These are phyloP conservation scores for Polyplosphaeria fusca DNA, from an alignment of 495 filamentous ascomycete genomes.

Conservation along the genomic window DNA sequence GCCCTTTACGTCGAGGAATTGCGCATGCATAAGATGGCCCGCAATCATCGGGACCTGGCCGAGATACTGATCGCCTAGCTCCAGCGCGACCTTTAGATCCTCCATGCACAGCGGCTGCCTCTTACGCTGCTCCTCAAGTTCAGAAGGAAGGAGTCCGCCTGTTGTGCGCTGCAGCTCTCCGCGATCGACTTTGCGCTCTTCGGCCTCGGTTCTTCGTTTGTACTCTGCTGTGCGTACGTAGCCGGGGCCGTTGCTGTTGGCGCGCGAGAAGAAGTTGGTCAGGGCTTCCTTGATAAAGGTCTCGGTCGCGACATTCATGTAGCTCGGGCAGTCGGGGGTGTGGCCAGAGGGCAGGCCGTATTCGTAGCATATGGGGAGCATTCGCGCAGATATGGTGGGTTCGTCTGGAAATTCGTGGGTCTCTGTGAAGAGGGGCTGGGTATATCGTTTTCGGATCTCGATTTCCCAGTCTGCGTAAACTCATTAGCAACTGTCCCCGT, in stretches of 20 bases:
- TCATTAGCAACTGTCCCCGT: background rate
- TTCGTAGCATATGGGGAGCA: conserved; percentile 94
- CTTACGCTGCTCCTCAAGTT: conserved; percentile 65
- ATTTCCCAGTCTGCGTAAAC: conserved; percentile 47
- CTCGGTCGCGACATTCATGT: conserved; percentile 87
- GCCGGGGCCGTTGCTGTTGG: conserved; percentile 71
- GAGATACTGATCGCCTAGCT: conserved; percentile 69
- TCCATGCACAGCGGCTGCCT: conserved; percentile 68
- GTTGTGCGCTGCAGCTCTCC: conserved; percentile 66
- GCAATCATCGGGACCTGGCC: conserved; percentile 73
- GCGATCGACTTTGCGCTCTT: conserved; percentile 64
- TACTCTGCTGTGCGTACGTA: conserved; percentile 80
- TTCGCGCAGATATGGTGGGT: conserved; percentile 73
- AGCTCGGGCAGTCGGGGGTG: conserved; percentile 67
- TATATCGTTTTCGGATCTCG: conserved; percentile 89
- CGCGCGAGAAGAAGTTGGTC: conserved; percentile 71
- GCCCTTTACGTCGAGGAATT: conserved; percentile 61
- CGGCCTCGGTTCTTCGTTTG: conserved; percentile 63
- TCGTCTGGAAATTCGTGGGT: conserved; percentile 89
- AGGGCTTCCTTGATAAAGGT: conserved; percentile 89
- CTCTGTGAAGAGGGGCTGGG: conserved; percentile 79
- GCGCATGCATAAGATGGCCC: conserved; percentile 62
- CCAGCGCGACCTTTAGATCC: conserved; percentile 72
- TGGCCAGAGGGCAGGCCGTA: conserved; percentile 76
- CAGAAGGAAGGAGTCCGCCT: conserved; percentile 71